These are phyloP conservation scores for Aureobasidium sp. DNA, from an alignment of 2,329 filamentous ascomycete species.

Conservation along the genomic window DNA sequence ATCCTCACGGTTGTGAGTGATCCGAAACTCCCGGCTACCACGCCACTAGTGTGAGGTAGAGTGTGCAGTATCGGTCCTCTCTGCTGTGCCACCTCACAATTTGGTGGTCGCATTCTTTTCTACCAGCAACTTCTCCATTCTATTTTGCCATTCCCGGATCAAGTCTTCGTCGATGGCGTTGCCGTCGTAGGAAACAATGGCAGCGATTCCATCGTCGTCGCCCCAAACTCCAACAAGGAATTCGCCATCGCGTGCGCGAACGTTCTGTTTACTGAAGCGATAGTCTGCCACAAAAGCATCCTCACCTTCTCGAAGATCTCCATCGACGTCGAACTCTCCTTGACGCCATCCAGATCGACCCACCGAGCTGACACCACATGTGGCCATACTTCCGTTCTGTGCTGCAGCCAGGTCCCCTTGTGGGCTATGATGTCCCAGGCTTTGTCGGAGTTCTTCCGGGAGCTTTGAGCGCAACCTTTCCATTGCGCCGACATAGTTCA, in stretches of 20 bases:
- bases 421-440: constrained; percentile 24
- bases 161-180: constrained; percentile 22
- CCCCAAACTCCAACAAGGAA: constrained; percentile 39
- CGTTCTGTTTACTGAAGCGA: constrained; percentile 30
- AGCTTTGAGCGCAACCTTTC: constrained; percentile 33
- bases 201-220: constrained; percentile 30
- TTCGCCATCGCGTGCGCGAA: constrained; percentile 40
- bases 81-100: neutral
- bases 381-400: constrained; percentile 30
- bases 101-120: neutral
- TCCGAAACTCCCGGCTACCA: neutral
- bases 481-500: constrained; percentile 35
- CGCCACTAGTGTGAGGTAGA: neutral
- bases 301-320: constrained; percentile 16
- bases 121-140: constrained; percentile 5
- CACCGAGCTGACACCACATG: constrained; percentile 40
- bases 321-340: constrained; percentile 24
- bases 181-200: constrained; percentile 37
- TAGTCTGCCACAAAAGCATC: constrained; percentile 37
- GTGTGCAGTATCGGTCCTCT: neutral
- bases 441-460: constrained; percentile 25
- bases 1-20: neutral
- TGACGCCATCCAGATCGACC: constrained; percentile 31
- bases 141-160: constrained; percentile 24
- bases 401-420: constrained; percentile 33